phyloP scores from a whole-genome alignment of 805 yeast genomes.

The Ogataea haglerorum region DNA sequence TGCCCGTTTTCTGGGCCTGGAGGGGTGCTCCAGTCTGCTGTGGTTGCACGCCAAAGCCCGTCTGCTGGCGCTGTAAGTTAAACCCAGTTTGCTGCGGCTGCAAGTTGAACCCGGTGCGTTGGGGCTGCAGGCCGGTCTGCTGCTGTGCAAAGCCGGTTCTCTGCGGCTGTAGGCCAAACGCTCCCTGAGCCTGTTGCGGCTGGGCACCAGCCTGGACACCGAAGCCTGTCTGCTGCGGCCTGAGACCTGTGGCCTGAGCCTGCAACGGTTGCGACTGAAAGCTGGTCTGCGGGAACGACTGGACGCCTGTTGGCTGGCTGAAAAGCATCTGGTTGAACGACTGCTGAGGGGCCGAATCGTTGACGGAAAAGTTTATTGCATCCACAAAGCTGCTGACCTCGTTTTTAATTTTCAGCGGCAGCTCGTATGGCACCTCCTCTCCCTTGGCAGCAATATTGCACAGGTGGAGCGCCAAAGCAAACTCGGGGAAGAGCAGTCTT shows the following conservation, averaged over 20 bases:
- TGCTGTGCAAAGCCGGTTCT: conserved; percentile 40
- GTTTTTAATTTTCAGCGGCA: conserved; percentile 71
- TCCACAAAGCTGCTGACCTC: conserved; percentile 90
- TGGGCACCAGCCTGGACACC: conserved; percentile 6
- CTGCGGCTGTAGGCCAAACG: conserved; percentile 39
- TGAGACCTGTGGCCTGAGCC: conserved; percentile 29
- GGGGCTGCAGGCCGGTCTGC: conserved; percentile 45
- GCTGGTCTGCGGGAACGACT: conserved; percentile 5
- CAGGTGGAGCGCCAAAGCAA: conserved; percentile 85
- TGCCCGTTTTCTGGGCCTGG: conserved; percentile 69
- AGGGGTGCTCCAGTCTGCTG: conserved; percentile 27
- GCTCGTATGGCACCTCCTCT: conserved; percentile 65
- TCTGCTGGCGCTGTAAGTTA: conserved; percentile 4
- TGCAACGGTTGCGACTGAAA: conserved; percentile 1
- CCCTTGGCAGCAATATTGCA: conserved; percentile 78
- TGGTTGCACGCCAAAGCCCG: conserved; percentile 4
- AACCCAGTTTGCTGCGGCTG: conserved; percentile 11
- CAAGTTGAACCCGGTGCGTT: conserved; percentile 51
- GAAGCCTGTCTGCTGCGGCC: conserved; percentile 26
- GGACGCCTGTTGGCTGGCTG: conserved; percentile 12
- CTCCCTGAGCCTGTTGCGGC: neutral
- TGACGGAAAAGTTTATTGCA: conserved; percentile 75
- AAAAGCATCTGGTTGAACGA: conserved; percentile 8
- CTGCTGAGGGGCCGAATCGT: conserved; percentile 37
- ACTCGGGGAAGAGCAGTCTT: conserved; percentile 84